Evolutionary conservation across 768 basidiomycete species (phyloP), one percentile per base, ranked within the genome.

Genomic region (Mycena galopus): DNA sequence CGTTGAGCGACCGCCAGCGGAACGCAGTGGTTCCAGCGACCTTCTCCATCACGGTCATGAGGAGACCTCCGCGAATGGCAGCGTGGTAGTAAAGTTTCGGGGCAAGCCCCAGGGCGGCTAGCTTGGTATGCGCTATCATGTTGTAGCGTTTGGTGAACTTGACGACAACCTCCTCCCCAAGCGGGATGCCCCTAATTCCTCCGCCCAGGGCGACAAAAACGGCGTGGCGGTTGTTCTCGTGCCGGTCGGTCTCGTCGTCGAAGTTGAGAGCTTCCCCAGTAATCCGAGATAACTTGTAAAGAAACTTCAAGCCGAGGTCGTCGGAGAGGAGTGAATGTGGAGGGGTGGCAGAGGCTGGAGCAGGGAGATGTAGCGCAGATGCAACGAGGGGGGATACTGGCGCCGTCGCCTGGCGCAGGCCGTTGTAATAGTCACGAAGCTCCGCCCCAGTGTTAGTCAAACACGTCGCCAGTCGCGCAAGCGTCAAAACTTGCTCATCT

Each of bases 1-100:
- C 14, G 32, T 51, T 35, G 32, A 27, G 21, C 5, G 1, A 29
- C 47, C 27, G n/a, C 66, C 66, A 67, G 33, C 25, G 58, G 19
- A 50, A 37, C 14, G 66, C 66, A 0, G 33, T 67, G 4, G 2
- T 37, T 35, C 66, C 66, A 4, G 21, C 58, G 30, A 67, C 32
- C 12, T 60, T 60, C 47, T 67, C 58, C 66, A 67, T 67, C 14
- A 67, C 66, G 4, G 23, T 19, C 66, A 67, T 67, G 58, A 21
- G 14, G 16, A 60, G 58, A 11, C 66, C 66, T 37, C 66, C 66
- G 21, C 66, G 66, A 29, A 67, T 25, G 9, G 16, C 8, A 17
- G 9, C 8, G 39, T 42, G 39, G 39, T 42, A 14, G 16, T 42
- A 42, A 3, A 42, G 16, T 14, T 42, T 42, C 9, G 39, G 39